Base-by-base conservation (phyloP, 176 grass and related monocot species). In the Oropetium thomaeum region DNA sequence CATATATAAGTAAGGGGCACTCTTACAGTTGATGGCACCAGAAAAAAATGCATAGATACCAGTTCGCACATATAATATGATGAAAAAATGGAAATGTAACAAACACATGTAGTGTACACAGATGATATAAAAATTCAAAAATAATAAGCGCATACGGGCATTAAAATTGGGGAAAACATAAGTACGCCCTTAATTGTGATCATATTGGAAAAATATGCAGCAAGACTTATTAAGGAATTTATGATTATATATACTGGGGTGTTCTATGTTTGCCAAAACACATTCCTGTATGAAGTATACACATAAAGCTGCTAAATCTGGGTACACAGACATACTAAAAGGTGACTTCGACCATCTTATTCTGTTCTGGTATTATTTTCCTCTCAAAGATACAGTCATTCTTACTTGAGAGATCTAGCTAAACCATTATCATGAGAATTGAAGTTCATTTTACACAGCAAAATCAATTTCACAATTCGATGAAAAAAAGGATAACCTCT, bases 401-500 rank as follows among this genome's bases (percentile, higher is more conserved):
- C 23, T 14, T 14, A 67, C 33, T 58, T 32, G 26, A 58, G 47
- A 55, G 38, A 31, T 47, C 58, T 19, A 42, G n/a, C 4, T 2
- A 14, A 79, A 69, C 25, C 16, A 14, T 43, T 10, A 42, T 33
- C 20, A 10, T 48, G 13, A 9, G 30, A 12, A 31, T 19, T n/a
- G n/a, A 85, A 52, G 43, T 44, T 53, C 53, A 47, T n/a, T 58
- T 63, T 17, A 65, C 16, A 59, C n/a, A 57, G 53, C 53, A 29
- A 77, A 32, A 60, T 44, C 3, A 3, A 19, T 75, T 22, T n/a
- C 31, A 81, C 31, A 62, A 35, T 4, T 33, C 9, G 62, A 77
- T 87, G 63, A 69, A 53, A 84, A 37, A 16, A 76, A 65, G 28
- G 42, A n/a, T 52, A 69, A 98, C 95, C 95, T 98, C 84, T 90